phyloP scores from a whole-genome alignment of 1,139 yeast genomes.

The Kurtzmaniella quercitrusa region DNA sequence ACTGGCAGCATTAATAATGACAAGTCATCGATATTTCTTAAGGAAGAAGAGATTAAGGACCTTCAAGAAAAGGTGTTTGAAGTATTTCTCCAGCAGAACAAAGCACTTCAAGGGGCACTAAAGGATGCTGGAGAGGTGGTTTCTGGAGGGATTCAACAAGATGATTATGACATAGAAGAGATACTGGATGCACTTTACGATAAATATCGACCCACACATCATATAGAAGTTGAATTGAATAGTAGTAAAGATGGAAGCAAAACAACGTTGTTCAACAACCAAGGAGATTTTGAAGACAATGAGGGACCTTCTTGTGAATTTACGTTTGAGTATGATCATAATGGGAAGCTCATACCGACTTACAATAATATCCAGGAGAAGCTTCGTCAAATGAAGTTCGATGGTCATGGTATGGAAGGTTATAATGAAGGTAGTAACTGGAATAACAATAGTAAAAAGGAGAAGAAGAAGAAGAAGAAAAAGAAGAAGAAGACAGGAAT shows the following conservation, averaged over 20 bases:
- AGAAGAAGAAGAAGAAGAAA: slow-evolving; percentile 6
- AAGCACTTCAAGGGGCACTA: slow-evolving; percentile 9
- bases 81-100: slow-evolving; percentile 10
- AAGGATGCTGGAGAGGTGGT: slow-evolving; percentile 8
- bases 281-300: slow-evolving; percentile 12
- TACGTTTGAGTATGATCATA: slow-evolving; percentile 40
- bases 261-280: slow-evolving; percentile 11
- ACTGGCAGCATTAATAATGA: neutral
- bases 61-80: neutral
- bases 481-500: slow-evolving; percentile 2
- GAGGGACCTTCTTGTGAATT: slow-evolving; percentile 41
- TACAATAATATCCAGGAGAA: slow-evolving; percentile 39
- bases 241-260: slow-evolving; percentile 19
- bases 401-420: slow-evolving; percentile 6
- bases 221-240: slow-evolving; percentile 41
- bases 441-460: slow-evolving; percentile 10
- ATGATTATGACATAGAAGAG: slow-evolving; percentile 39
- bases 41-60: neutral
- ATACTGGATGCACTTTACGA: slow-evolving; percentile 22
- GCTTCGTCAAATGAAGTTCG: slow-evolving; percentile 24
- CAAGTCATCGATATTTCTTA: neutral
- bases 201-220: slow-evolving; percentile 31
- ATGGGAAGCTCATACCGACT: slow-evolving; percentile 42
- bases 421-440: slow-evolving; percentile 1
- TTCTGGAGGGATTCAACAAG: slow-evolving; percentile 15